A percentile compares a stretch with the other conserved stretches of the same genome.
These are phyloP conservation scores for Polyporus arcularius DNA, from an alignment of 768 basidiomycete species.

Conservation along the genomic window DNA sequence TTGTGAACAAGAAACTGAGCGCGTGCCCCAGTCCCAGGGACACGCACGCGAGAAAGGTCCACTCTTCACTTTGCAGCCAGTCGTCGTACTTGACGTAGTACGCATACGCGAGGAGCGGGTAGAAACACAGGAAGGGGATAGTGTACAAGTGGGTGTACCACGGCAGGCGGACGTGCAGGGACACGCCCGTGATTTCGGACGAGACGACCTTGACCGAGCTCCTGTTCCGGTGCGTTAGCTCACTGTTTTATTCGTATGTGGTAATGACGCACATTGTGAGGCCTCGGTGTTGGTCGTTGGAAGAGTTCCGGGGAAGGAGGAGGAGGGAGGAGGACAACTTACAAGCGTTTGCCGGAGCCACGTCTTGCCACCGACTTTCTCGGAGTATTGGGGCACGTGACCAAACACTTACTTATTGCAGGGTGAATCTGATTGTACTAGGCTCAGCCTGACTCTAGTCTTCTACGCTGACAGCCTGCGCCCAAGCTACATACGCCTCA, in stretches of 20 bases:
- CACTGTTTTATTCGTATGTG: neutral
- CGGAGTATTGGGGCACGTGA: neutral
- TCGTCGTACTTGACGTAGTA: conserved; percentile 90
- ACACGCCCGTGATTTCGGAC: conserved; percentile 36
- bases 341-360: neutral
- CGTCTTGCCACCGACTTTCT: neutral
- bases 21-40: conserved; percentile 85
- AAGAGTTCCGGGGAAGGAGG: neutral
- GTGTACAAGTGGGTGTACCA: conserved; percentile 62
- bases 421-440: too few species aligned
- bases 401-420: too few species aligned
- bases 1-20: conserved; percentile 87
- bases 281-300: neutral
- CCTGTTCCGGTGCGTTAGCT: conserved; percentile 21
- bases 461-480: too few species aligned
- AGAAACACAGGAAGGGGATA: conserved; percentile 75
- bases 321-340: neutral
- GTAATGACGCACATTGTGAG: neutral
- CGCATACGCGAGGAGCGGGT: conserved; percentile 84
- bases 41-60: conserved; percentile 94
- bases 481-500: too few species aligned
- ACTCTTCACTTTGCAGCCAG: conserved; percentile 93
- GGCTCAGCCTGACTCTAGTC: too few species aligned
- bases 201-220: conserved; percentile 36
- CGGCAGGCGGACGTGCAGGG: conserved; percentile 36